Conservation (phyloP, 805 yeast genomes). For the Cyberlindnera maritima region DNA sequence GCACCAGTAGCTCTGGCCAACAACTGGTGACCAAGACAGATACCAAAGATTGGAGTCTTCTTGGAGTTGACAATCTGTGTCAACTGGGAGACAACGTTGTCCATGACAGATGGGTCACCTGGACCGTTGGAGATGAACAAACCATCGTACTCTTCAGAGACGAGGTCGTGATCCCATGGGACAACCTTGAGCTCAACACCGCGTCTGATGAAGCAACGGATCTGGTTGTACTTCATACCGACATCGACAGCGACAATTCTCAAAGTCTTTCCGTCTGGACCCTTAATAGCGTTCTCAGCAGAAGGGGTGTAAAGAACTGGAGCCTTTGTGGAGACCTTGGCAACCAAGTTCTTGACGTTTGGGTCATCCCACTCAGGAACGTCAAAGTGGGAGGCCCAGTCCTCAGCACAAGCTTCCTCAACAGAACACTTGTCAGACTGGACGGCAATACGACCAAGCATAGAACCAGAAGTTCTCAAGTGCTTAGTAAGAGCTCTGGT, state of each 20-base stretch:
- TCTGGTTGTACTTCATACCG: constrained; percentile 97
- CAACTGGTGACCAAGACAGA: constrained; percentile 97
- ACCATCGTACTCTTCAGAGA: constrained; percentile 86
- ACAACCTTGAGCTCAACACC: constrained; percentile 96
- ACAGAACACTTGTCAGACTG: constrained; percentile 42
- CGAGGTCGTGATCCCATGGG: constrained; percentile 90
- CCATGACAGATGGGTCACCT: constrained; percentile 94
- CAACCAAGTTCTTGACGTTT: constrained; percentile 86
- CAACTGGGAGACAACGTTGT: constrained; percentile 61
- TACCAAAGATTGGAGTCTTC: constrained; percentile 92
- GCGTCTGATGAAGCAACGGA: constrained; percentile 92
- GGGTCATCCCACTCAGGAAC: constrained; percentile 93
- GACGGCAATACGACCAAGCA: constrained; percentile 82
- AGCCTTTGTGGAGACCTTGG: constrained; percentile 76
- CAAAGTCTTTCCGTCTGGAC: constrained; percentile 72
- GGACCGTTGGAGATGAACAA: constrained; percentile 97
- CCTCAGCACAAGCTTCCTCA: constrained; percentile 31
- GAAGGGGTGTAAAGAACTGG: constrained; percentile 79
- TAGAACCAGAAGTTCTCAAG: constrained; percentile 89
- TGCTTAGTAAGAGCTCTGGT: constrained; percentile 93
- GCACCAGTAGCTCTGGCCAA: constrained; percentile 96
- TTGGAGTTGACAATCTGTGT: constrained; percentile 55
- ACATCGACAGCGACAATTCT: constrained; percentile 92
- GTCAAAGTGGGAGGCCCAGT: constrained; percentile 65
- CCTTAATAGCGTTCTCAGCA: constrained; percentile 46